Evolutionary conservation across 1,139 yeast species (phyloP).

Genomic region (Candida sp.): DNA sequence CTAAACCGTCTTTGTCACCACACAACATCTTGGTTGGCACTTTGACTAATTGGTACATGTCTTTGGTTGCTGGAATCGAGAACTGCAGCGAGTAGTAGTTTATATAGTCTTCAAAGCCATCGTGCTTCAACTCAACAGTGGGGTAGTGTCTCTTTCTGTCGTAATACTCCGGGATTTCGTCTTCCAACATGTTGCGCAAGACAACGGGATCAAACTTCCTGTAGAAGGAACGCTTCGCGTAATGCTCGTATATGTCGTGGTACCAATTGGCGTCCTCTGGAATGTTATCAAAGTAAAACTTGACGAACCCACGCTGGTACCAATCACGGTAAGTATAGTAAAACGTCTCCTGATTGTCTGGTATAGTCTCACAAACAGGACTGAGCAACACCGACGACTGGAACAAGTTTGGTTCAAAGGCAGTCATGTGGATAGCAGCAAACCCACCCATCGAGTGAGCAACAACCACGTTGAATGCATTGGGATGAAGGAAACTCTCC

Average conservation of each 20-base stretch:
- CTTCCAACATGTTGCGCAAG: slow-evolving; percentile 44
- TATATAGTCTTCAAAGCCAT: slow-evolving; percentile 14
- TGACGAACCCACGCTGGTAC: slow-evolving; percentile 25
- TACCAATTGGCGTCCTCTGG: slow-evolving; percentile 18
- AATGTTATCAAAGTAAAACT: slow-evolving; percentile 15
- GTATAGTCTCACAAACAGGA: slow-evolving; percentile 49
- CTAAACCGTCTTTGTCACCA: slow-evolving; percentile 43
- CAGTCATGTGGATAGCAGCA: slow-evolving; percentile 51
- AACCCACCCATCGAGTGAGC: slow-evolving; percentile 85
- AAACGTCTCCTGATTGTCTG: slow-evolving; percentile 15
- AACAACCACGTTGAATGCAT: slow-evolving; percentile 49
- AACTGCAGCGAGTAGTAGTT: slow-evolving; percentile 17
- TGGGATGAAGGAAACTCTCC: slow-evolving; percentile 20
- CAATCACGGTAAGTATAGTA: slow-evolving; percentile 22
- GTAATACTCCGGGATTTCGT: slow-evolving; percentile 33
- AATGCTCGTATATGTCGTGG: slow-evolving; percentile 47
- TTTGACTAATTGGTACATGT: slow-evolving; percentile 27
- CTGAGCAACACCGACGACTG: slow-evolving; percentile 62
- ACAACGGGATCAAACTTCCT: slow-evolving; percentile 49
- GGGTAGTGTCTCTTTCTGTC: slow-evolving; percentile 44
- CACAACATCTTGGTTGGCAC: slow-evolving; percentile 52
- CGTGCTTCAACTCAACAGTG: slow-evolving; percentile 16
- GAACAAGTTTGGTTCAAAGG: slow-evolving; percentile 58
- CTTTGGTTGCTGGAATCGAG: slow-evolving; percentile 43
- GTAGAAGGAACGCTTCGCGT: slow-evolving; percentile 48